phyloP scores from a whole-genome alignment of 768 basidiomycete species.

The Hygrocybe coccinea region DNA sequence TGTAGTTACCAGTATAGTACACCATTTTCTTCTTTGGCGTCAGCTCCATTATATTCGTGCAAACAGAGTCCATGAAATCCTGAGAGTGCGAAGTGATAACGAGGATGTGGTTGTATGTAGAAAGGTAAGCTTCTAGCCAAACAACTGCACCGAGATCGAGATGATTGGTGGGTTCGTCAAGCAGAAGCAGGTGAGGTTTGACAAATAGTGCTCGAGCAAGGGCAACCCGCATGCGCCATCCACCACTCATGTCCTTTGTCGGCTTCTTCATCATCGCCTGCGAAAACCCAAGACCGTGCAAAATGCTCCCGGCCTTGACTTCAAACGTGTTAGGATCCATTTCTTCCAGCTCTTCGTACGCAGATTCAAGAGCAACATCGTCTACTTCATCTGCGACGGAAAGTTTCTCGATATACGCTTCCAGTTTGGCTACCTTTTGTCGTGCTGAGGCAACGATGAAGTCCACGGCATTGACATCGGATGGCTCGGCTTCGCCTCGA shows the following conservation, averaged over 20 bases:
- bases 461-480: constrained; percentile 93
- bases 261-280: constrained; percentile 91
- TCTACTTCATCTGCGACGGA: constrained; percentile 87
- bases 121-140: constrained; percentile 97
- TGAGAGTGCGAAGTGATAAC: constrained; percentile 98
- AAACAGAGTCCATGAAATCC: constrained; percentile 97
- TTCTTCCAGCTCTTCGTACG: constrained; percentile 96
- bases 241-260: constrained; percentile 98
- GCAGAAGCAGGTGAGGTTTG: constrained; percentile 90
- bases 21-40: constrained; percentile 87
- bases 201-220: constrained; percentile 93
- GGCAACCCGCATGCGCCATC: constrained; percentile 98
- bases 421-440: constrained; percentile 88
- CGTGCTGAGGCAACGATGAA: constrained; percentile 92
- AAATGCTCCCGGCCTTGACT: constrained; percentile 88
- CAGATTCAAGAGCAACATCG: constrained; percentile 77
- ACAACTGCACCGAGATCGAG: constrained; percentile 97
- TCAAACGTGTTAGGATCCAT: constrained; percentile 95
- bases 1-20: constrained; percentile 95
- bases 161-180: constrained; percentile 92
- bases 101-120: constrained; percentile 97
- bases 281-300: constrained; percentile 95
- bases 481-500: constrained; percentile 90
- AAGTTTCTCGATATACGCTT: constrained; percentile 90
- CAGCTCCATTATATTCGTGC: constrained; percentile 97